Evolutionary conservation across 2,329 filamentous ascomycete genomes (phyloP).

Genomic region (Alternaria triticina): DNA sequence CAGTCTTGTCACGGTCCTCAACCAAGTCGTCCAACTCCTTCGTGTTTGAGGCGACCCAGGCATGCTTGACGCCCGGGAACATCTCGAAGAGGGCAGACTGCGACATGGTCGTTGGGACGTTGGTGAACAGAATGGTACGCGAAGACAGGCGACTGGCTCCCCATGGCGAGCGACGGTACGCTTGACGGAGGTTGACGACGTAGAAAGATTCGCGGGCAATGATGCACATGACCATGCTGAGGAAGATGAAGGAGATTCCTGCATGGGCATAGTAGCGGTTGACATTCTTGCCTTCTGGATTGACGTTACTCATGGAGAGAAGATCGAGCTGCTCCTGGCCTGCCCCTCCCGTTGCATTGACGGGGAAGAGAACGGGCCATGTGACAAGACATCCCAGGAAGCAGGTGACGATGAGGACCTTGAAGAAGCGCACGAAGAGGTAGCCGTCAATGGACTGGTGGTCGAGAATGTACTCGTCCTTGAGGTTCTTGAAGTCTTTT

Average conservation of each 20-base stretch:
- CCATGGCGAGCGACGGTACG: conserved; percentile 53
- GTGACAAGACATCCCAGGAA: conserved; percentile 53
- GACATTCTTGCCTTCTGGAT: conserved; percentile 32
- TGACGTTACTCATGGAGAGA: conserved; percentile 49
- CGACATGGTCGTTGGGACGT: conserved; percentile 51
- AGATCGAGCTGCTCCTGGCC: conserved; percentile 47
- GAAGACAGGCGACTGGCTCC: conserved; percentile 55
- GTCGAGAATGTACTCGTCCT: conserved; percentile 55
- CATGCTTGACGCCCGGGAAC: conserved; percentile 49
- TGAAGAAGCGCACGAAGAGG: conserved; percentile 56
- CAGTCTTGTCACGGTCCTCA: conserved; percentile 52
- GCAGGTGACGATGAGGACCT: conserved; percentile 51
- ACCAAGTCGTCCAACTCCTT: conserved; percentile 54
- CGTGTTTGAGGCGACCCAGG: conserved; percentile 56
- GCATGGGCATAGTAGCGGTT: conserved; percentile 55
- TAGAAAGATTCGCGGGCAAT: conserved; percentile 56
- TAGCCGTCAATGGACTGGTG: conserved; percentile 58
- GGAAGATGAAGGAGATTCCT: conserved; percentile 52
- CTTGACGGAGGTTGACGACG: conserved; percentile 57
- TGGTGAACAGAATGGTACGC: conserved; percentile 57
- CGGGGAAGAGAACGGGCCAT: conserved; percentile 56
- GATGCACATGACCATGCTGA: conserved; percentile 52
- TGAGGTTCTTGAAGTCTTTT: conserved; percentile 51
- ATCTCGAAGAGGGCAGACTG: conserved; percentile 50
- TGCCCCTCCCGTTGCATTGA: conserved; percentile 53